Conservation (phyloP, 805 yeast species). For the Pichia sporocuriosa region DNA sequence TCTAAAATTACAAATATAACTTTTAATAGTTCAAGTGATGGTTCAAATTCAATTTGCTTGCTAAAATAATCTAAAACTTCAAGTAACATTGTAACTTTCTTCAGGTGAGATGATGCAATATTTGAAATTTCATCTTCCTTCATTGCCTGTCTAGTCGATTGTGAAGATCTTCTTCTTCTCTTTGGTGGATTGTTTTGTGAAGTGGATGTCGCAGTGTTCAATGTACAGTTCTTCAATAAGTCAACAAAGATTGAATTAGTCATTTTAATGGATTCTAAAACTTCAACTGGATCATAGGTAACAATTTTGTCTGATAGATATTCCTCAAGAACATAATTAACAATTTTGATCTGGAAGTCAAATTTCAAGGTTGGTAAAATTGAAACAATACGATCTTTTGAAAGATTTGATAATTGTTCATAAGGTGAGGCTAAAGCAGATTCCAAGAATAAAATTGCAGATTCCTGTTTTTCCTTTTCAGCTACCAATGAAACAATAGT, state of each 20-base stretch:
- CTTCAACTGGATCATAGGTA: conserved; percentile 46
- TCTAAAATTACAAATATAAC: conserved; percentile 52
- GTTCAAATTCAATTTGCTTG: conserved; percentile 17
- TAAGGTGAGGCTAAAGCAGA: conserved; percentile 41
- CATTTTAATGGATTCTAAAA: conserved; percentile 49
- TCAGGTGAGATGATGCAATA: conserved; percentile 72
- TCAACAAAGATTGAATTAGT: conserved; percentile 51
- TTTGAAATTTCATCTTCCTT: conserved; percentile 63
- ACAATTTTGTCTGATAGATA: conserved; percentile 34
- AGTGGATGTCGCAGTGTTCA: conserved; percentile 24
- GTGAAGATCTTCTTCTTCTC: conserved; percentile 78
- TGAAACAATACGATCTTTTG: conserved; percentile 44
- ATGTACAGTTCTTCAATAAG: conserved; percentile 43
- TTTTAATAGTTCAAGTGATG: conserved; percentile 33
- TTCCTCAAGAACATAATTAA: conserved; percentile 51
- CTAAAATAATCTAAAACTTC: conserved; percentile 62
- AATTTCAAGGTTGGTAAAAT: conserved; percentile 51
- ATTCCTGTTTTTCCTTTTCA: conserved; percentile 48
- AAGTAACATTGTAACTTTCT: conserved; percentile 67
- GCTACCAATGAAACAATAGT: conserved; percentile 55
- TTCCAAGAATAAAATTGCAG: conserved; percentile 57
- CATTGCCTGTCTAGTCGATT: conserved; percentile 69
- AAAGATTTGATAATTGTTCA: conserved; percentile 39
- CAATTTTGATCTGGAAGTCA: conserved; percentile 51
- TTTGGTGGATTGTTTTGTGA: conserved; percentile 44